These are phyloP conservation scores for Moesziomyces antarcticus DNA, from an alignment of 1,284 basidiomycete species.

Conservation along the genomic window DNA sequence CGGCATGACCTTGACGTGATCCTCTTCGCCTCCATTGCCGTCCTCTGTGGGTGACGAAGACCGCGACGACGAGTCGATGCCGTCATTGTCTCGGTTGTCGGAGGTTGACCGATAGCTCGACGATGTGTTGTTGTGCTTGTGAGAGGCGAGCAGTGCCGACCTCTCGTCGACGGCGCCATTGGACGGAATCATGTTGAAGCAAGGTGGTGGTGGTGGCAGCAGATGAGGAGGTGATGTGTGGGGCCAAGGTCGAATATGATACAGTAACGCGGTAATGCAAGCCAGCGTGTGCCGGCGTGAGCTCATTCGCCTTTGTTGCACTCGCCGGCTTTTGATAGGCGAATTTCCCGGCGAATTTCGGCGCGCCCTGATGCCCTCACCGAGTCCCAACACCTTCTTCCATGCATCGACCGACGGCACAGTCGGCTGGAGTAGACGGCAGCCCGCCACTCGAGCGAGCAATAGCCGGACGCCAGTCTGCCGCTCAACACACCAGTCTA, in stretches of 20 bases:
- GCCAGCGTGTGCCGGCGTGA: background rate
- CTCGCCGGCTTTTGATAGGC: background rate
- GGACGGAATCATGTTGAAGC: slow-evolving; percentile 16
- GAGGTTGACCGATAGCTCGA: slow-evolving; percentile 19
- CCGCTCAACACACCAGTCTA: background rate
- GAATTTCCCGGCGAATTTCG: background rate
- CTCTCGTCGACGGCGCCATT: slow-evolving; percentile 18
- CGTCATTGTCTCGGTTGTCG: background rate
- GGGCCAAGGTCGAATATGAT: background rate
- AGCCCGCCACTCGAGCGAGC: too few relatives aligned
- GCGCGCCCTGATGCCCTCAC: too few relatives aligned
- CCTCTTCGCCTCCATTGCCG: slow-evolving; percentile 5
- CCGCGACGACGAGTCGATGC: slow-evolving; percentile 3
- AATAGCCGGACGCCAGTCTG: too few relatives aligned
- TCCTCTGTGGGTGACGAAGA: slow-evolving; percentile 13
- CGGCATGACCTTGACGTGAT: slow-evolving; percentile 46
- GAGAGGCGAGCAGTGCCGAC: slow-evolving; percentile 21
- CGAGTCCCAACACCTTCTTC: background rate
- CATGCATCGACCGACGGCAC: background rate
- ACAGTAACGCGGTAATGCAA: slow-evolving; percentile 2
- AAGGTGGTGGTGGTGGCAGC: background rate
- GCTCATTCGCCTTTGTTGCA: background rate
- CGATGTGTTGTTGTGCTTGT: background rate
- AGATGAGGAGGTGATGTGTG: background rate
- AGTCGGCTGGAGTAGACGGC: background rate